A percentile compares a stretch with the other conserved stretches of the same genome.
Evolutionary conservation across 2,329 filamentous ascomycete genomes (phyloP).

Genomic region (Thielaviopsis punctulata): DNA sequence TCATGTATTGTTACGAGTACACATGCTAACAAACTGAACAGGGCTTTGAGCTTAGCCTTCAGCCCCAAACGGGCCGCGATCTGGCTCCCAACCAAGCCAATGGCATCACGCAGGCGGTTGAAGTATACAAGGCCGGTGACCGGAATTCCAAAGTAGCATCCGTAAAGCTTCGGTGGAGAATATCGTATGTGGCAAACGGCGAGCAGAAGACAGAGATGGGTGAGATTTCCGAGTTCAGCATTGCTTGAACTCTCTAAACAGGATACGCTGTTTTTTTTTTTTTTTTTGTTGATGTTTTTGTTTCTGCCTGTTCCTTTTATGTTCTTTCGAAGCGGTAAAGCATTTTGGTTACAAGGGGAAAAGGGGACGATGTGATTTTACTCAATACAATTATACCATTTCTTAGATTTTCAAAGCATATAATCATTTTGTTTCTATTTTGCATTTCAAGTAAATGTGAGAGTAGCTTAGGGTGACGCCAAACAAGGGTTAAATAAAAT

Average conservation of each 20-base stretch:
- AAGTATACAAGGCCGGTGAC: conserved; percentile 57
- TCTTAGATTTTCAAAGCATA: background rate
- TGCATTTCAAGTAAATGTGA: too few relatives aligned
- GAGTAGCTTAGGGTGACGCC: too few relatives aligned
- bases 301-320: background rate
- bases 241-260: conserved; percentile 33
- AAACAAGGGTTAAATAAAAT: too few relatives aligned
- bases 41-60: conserved; percentile 66
- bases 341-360: background rate
- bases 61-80: conserved; percentile 67
- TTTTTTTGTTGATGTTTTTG: background rate
- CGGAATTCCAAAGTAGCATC: conserved; percentile 48
- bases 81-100: conserved; percentile 54
- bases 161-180: conserved; percentile 84
- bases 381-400: background rate
- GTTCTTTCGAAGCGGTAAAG: background rate
- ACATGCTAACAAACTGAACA: conserved; percentile 20
- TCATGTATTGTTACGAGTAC: conserved; percentile 2
- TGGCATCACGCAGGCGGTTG: conserved; percentile 68
- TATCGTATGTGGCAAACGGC: conserved; percentile 55
- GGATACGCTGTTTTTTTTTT: background rate
- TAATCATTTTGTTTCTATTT: background rate
- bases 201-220: conserved; percentile 64
- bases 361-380: background rate
- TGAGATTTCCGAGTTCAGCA: conserved; percentile 61